Percentiles rank a stretch among this genome's conserved stretches.
phyloP scores from a whole-genome alignment of 1,284 basidiomycete genomes.

The Flammula alnicola region DNA sequence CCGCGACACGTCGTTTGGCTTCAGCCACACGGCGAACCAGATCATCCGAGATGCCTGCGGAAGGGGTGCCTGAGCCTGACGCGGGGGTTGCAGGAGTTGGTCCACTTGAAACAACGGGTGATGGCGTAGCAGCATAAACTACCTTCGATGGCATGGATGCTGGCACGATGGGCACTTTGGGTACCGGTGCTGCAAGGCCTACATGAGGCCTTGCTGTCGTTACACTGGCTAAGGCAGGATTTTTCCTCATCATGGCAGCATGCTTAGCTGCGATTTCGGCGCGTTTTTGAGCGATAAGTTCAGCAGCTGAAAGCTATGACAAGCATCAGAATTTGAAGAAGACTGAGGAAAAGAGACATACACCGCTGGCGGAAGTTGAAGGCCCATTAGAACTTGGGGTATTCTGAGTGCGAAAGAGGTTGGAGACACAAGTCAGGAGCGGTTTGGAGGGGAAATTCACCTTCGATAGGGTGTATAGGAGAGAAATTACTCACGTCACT shows the following conservation, averaged over 20 bases:
- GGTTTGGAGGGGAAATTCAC: conserved; percentile 65
- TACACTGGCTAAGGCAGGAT: conserved; percentile 41
- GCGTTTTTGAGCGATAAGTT: conserved; percentile 77
- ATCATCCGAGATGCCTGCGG: conserved; percentile 55
- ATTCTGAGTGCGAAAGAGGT: conserved; percentile 66
- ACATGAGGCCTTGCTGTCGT: conserved; percentile 34
- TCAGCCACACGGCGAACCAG: conserved; percentile 75
- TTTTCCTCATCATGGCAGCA: conserved; percentile 68
- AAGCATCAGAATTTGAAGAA: not conserved
- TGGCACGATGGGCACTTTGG: conserved; percentile 33
- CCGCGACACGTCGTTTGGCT: conserved; percentile 78
- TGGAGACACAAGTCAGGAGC: conserved; percentile 69
- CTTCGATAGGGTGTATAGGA: conserved; percentile 47
- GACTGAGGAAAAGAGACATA: not conserved
- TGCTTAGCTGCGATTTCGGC: conserved; percentile 87
- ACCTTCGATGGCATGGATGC: conserved; percentile 25
- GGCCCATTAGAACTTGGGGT: conserved; percentile 46
- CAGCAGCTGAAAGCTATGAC: conserved; percentile 48
- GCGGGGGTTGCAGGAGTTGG: conserved; percentile 41
- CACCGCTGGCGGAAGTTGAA: conserved; percentile 25
- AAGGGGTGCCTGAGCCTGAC: conserved; percentile 42
- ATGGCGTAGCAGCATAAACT: conserved; percentile 29
- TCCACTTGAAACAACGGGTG: conserved; percentile 38
- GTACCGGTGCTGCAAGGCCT: conserved; percentile 37
- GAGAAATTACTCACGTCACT: conserved; percentile 73